Conservation (phyloP, 1,284 basidiomycete genomes). For the Xerocomus amazonicus region DNA sequence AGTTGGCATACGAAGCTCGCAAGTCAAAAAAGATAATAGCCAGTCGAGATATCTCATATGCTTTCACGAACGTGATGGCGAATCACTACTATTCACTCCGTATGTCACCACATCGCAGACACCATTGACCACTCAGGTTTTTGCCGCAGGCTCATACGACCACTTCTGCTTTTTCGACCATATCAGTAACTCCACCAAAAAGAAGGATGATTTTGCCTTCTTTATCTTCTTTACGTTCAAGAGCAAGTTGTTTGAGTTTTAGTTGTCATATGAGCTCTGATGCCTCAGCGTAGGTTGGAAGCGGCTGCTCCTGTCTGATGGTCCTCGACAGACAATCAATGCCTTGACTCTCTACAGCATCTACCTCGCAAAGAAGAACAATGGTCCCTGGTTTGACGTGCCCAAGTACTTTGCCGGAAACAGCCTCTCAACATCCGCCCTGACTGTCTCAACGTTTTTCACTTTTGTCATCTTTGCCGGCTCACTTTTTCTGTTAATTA, state of each 20-base stretch:
- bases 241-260: slow-evolving; percentile 49
- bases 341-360: slow-evolving; percentile 91
- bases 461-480: slow-evolving; percentile 87
- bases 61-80: slow-evolving; percentile 96
- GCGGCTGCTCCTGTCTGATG: slow-evolving; percentile 88
- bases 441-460: slow-evolving; percentile 87
- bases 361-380: slow-evolving; percentile 71
- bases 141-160: slow-evolving; percentile 77
- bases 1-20: slow-evolving; percentile 88
- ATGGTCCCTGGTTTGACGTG: slow-evolving; percentile 65
- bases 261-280: slow-evolving; percentile 11
- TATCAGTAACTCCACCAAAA: slow-evolving; percentile 93
- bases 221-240: slow-evolving; percentile 99
- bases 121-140: slow-evolving; percentile 1
- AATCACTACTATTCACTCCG: slow-evolving; percentile 93
- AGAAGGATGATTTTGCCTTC: slow-evolving; percentile 96
- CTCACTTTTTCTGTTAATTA: slow-evolving; percentile 76
- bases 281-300: slow-evolving; percentile 76
- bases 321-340: slow-evolving; percentile 98
- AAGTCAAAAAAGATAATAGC: slow-evolving; percentile 93
- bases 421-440: slow-evolving; percentile 73
- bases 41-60: slow-evolving; percentile 94
- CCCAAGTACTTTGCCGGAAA: slow-evolving; percentile 66
- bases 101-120: slow-evolving; percentile 40
- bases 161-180: slow-evolving; percentile 98